Evolutionary conservation across 495 filamentous ascomycete species (phyloP), one percentile per base, ranked within the genome.

Genomic region (Talaromyces liani): DNA sequence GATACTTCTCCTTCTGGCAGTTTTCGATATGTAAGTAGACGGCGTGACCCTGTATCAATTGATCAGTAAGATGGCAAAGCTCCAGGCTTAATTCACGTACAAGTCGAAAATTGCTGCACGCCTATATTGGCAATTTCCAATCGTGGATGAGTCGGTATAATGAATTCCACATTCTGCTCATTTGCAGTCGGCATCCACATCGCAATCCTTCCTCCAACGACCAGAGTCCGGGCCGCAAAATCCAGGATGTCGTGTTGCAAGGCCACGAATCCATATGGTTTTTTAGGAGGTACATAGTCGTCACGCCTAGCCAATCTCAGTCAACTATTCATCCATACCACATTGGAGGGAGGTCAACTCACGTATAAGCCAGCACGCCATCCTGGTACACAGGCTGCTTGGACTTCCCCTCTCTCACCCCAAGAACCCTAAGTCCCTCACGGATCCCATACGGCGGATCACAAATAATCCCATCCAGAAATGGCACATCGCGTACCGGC

Each of bases 111-210:
- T 3, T 80, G 71, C 72, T 98, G 94, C 39, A 89, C 87, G 68
- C 91, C 95, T 31, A 93, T 85, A 60, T 81, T 85, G 33, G 92
- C 78, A n/a, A 94, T 71, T 70, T 91, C 83, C 24, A 99, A 72
- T 55, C 85, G 84, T 5, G 88, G 87, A 72, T 97, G 91, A 59
- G 79, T 83, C 2, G 94, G 94, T 16, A 95, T 82, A 0, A 84
- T 78, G 7, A 97, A 82, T 68, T 92, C 89, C 9, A 84, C 79
- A 29, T 83, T 82, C 61, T 87, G 84, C 59, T 94, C 91, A 70
- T 91, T 93, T 1, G 91, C 86, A 1, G 92, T 96, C 0, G 94
- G 94, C 92, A 98, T 97, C 94, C 94, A 99, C 80, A 99, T 92
- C 8, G 86, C 89, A 2, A 98, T 69, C 53, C 94, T 79, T 0